A percentile compares a stretch with the other conserved stretches of the same genome.
These are phyloP conservation scores for Apiospora marii DNA, from an alignment of 2,329 filamentous ascomycete species.

Conservation along the genomic window DNA sequence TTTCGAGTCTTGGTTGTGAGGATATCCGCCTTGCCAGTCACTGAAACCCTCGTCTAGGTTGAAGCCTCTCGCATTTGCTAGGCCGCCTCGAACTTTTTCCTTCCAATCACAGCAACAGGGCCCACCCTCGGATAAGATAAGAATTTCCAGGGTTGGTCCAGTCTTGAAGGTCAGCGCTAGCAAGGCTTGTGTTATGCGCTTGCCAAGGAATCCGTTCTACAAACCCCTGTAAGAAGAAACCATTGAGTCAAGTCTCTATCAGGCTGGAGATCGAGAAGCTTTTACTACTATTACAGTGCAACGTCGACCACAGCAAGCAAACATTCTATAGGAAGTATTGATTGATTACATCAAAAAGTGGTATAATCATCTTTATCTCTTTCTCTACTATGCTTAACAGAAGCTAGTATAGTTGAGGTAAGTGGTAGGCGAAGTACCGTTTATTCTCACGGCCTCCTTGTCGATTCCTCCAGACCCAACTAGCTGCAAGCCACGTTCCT, in stretches of 20 bases:
- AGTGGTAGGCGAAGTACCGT: not conserved
- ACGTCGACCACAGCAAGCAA: no score
- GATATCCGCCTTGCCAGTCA: not conserved
- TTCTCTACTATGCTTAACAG: no score
- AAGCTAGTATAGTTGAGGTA: no score
- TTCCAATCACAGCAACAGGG: conserved; percentile 7
- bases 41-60: conserved; percentile 1
- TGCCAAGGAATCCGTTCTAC: conserved; percentile 1
- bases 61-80: not conserved
- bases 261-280: no score
- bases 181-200: conserved; percentile 4
- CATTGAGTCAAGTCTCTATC: no score
- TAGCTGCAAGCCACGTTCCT: not conserved
- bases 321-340: no score
- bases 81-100: conserved; percentile 17
- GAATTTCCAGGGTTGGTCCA: not conserved
- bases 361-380: no score
- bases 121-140: conserved; percentile 1
- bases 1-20: not conserved
- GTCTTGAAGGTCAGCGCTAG: not conserved
- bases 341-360: no score
- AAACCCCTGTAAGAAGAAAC: no score
- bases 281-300: no score
- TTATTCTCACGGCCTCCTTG: not conserved
- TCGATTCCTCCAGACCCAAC: not conserved